Evolutionary conservation across 768 basidiomycete genomes (phyloP).

Genomic region (Leccinum fibrillosum): DNA sequence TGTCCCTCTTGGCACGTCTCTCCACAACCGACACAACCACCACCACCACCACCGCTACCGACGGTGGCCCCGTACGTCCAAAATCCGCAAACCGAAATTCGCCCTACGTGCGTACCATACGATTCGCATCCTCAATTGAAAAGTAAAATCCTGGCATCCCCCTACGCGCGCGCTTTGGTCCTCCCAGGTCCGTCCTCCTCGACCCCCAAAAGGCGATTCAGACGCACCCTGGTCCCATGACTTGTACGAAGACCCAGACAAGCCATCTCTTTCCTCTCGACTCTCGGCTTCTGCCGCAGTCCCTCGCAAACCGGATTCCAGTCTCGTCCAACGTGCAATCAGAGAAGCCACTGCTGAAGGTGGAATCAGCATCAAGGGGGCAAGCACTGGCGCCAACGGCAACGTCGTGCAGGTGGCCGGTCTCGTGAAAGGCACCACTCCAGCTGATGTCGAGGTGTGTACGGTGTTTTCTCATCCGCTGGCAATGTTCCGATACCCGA

Average conservation of each 20-base stretch:
- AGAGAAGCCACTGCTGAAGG: conserved; percentile 50
- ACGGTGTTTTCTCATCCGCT: not conserved
- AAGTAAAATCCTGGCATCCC: conserved; percentile 8
- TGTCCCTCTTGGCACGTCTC: conserved; percentile 32
- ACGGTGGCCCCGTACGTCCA: conserved; percentile 31
- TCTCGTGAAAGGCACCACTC: conserved; percentile 70
- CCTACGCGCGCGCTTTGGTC: not conserved
- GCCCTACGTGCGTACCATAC: conserved; percentile 35
- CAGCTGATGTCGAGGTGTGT: conserved; percentile 66
- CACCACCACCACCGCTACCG: conserved; percentile 15
- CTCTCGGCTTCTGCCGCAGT: conserved; percentile 40
- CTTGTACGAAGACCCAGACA: conserved; percentile 58
- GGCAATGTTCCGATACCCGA: conserved; percentile 3
- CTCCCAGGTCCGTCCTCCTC: conserved; percentile 39
- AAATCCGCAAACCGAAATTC: conserved; percentile 30
- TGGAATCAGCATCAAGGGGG: conserved; percentile 66
- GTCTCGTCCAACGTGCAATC: conserved; percentile 58
- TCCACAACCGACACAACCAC: conserved; percentile 8
- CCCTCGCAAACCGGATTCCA: conserved; percentile 52
- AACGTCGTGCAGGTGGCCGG: conserved; percentile 77
- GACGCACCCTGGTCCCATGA: conserved; percentile 73
- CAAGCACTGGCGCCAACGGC: conserved; percentile 45
- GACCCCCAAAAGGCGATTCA: conserved; percentile 61
- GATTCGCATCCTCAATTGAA: conserved; percentile 29
- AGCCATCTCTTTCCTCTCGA: conserved; percentile 53